phyloP scores from a whole-genome alignment of 2,329 filamentous ascomycete species.

The Claviceps sp. region DNA sequence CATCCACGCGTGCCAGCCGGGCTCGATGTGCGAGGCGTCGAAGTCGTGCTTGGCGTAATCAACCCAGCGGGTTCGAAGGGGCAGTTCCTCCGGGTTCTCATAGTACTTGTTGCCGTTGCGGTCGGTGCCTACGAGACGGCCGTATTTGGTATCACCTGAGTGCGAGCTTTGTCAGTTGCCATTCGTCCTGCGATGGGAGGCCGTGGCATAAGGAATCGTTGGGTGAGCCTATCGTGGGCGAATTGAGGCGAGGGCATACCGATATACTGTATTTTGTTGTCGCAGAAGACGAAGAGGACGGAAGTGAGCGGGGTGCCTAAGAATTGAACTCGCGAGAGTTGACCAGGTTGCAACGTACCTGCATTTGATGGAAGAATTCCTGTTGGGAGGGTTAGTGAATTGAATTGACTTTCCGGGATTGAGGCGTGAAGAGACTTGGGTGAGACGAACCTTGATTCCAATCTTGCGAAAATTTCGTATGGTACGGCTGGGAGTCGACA shows the following conservation, averaged over 20 bases:
- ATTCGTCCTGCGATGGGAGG: neutral
- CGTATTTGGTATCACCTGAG: slow-evolving; percentile 93
- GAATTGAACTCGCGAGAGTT: slow-evolving; percentile 8
- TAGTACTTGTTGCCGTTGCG: slow-evolving; percentile 95
- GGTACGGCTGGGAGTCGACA: slow-evolving; percentile 87
- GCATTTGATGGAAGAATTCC: slow-evolving; percentile 87
- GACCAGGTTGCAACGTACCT: slow-evolving; percentile 46
- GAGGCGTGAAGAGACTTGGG: neutral
- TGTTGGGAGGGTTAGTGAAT: slow-evolving; percentile 23
- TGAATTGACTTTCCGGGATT: neutral
- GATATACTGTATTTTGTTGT: slow-evolving; percentile 33
- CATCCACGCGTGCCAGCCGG: slow-evolving; percentile 97
- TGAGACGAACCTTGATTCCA: slow-evolving; percentile 63
- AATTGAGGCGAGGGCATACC: slow-evolving; percentile 23
- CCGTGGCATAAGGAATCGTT: neutral
- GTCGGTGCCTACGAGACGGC: slow-evolving; percentile 72
- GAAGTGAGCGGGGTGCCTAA: neutral
- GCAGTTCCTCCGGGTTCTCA: slow-evolving; percentile 90
- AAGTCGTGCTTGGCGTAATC: slow-evolving; percentile 85
- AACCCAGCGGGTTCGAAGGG: slow-evolving; percentile 92
- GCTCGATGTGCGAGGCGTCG: slow-evolving; percentile 76
- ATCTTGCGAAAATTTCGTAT: slow-evolving; percentile 76
- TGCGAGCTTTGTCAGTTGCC: neutral
- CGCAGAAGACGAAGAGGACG: neutral
- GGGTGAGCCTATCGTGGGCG: neutral